A percentile compares a stretch with the other conserved stretches of the same genome.
Conservation (phyloP, 2,329 filamentous ascomycete species). For the Dothideomycetes sp. region DNA sequence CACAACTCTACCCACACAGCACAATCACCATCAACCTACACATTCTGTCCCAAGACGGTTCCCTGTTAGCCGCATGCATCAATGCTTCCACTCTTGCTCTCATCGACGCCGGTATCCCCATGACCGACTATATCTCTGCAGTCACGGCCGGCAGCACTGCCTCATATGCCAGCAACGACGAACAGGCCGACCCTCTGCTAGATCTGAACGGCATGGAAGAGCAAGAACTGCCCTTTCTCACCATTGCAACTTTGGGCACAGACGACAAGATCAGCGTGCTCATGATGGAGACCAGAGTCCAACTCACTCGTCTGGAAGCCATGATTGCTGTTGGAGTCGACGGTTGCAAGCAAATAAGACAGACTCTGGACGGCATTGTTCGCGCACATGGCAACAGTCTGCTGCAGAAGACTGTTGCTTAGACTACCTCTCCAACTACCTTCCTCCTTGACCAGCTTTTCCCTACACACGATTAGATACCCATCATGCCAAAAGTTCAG, state of each 20-base stretch:
- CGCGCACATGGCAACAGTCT: constrained; percentile 59
- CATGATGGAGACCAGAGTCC: constrained; percentile 81
- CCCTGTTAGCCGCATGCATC: constrained; percentile 76
- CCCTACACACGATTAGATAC: neutral
- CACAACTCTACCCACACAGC: constrained; percentile 79
- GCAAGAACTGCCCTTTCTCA: constrained; percentile 80
- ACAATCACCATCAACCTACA: constrained; percentile 77
- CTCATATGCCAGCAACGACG: constrained; percentile 50
- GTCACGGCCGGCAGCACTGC: constrained; percentile 78
- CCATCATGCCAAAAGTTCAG: neutral
- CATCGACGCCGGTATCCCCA: constrained; percentile 89
- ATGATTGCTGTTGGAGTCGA: constrained; percentile 91
- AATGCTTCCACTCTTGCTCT: constrained; percentile 88
- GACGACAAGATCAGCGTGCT: constrained; percentile 66
- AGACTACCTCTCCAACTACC: neutral
- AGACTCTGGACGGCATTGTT: constrained; percentile 72
- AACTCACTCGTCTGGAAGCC: constrained; percentile 70
- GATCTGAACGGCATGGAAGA: constrained; percentile 75
- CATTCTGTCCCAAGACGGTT: constrained; percentile 83
- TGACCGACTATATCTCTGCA: constrained; percentile 83
- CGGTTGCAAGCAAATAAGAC: constrained; percentile 77
- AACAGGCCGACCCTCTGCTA: constrained; percentile 69
- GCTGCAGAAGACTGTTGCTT: constrained; percentile 32
- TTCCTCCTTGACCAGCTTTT: neutral
- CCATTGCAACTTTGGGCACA: constrained; percentile 66